Evolutionary conservation across 2,329 filamentous ascomycete species (phyloP).

Genomic region (Diaporthe sp.): DNA sequence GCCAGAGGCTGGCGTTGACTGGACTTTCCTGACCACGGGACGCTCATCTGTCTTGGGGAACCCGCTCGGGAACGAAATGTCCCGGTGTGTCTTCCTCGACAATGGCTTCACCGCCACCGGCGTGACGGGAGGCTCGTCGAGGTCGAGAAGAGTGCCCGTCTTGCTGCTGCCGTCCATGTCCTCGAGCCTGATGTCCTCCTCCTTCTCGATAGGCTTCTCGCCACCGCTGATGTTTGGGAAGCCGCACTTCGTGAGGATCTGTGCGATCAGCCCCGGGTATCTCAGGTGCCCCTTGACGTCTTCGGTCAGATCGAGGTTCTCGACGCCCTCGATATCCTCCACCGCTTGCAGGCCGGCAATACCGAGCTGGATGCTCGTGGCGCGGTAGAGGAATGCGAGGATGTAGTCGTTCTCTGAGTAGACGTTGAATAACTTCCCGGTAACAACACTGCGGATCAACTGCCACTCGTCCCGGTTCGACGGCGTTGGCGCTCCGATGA

Average conservation of each 20-base stretch:
- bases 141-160: constrained; percentile 57
- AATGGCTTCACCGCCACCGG: constrained; percentile 35
- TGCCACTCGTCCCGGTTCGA: constrained; percentile 82
- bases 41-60: constrained; percentile 26
- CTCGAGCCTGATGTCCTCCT: constrained; percentile 57
- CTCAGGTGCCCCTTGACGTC: constrained; percentile 61
- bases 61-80: constrained; percentile 39
- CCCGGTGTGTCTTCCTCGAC: constrained; percentile 19
- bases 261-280: constrained; percentile 58
- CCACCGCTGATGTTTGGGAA: constrained; percentile 62
- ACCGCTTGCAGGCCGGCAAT: constrained; percentile 87
- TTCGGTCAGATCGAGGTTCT: constrained; percentile 67
- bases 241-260: constrained; percentile 67
- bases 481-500: constrained; percentile 86
- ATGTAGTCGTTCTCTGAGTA: constrained; percentile 91
- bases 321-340: constrained; percentile 74
- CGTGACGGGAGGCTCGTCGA: constrained; percentile 50
- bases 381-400: constrained; percentile 88
- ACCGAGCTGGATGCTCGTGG: constrained; percentile 85
- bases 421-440: constrained; percentile 87
- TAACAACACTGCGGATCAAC: constrained; percentile 81
- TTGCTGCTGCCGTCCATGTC: constrained; percentile 49
- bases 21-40: constrained; percentile 35
- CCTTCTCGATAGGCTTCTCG: constrained; percentile 62
- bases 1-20: constrained; percentile 9